phyloP scores from a whole-genome alignment of 1,139 yeast genomes.

The Candida labiduridarum region DNA sequence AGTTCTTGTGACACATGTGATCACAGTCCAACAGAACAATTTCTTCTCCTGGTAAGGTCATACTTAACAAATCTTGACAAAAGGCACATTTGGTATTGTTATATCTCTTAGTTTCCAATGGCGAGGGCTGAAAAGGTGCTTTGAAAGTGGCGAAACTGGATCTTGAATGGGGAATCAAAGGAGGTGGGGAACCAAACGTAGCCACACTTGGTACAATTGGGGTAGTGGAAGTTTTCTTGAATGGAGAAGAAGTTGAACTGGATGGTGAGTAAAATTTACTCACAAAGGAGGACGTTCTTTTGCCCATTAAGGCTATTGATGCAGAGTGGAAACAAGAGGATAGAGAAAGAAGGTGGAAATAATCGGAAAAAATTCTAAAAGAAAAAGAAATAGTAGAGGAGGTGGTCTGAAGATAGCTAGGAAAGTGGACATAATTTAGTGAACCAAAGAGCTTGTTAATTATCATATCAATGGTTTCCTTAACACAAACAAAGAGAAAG shows the following conservation, averaged over 20 bases:
- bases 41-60: constrained; percentile 24
- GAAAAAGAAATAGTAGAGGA: not conserved
- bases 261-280: constrained; percentile 1
- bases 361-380: no score
- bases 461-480: not conserved
- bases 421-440: not conserved
- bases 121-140: constrained; percentile 5
- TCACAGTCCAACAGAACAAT: constrained; percentile 29
- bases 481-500: no score
- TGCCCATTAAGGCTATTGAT: not conserved
- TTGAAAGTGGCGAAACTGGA: not conserved
- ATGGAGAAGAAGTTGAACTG: not conserved
- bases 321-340: not conserved
- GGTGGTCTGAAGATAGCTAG: not conserved
- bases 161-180: not conserved
- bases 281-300: not conserved
- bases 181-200: not conserved
- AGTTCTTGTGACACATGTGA: constrained; percentile 34
- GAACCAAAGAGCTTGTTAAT: not conserved
- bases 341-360: not conserved
- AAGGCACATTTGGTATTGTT: constrained; percentile 26
- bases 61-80: constrained; percentile 27
- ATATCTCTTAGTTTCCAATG: constrained; percentile 10
- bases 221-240: constrained; percentile 1
- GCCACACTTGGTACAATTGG: not conserved